Base-by-base conservation (phyloP, 2,329 filamentous ascomycete genomes). In the Xylaria sp. region DNA sequence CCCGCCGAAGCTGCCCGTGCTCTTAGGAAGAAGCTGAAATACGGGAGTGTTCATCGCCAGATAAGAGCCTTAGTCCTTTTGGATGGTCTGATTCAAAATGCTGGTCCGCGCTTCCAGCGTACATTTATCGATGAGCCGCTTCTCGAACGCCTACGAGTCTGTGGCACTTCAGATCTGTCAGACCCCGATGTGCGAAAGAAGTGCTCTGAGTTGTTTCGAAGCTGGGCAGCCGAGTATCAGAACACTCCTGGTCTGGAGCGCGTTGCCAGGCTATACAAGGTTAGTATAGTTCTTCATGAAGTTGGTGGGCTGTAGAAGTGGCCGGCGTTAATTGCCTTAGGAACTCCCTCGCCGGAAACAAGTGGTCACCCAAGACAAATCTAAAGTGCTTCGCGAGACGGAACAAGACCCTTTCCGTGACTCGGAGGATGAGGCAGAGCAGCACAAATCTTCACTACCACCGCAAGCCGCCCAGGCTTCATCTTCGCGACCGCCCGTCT, bases 21-120 rank as follows among this genome's bases (percentile, higher is more conserved):
- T 57, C 88, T 99, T 75, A 90, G 96, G 69, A 99, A 99, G 88
- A 98, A 98, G 85, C 89, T 99, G 87, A 99, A 99, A 84, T 98
- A 99, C 81, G 96, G 96, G 75, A 97, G 90, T 77, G 87, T 93
- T n/a, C 95, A 98, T 81, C 91, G 94, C 59, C 96, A 99, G 81
- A 86, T 98, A 41, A 90, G 96, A 69, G 92, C 96, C 44, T 87
- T 99, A 25, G 91, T 92, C 12, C 91, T 99, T 59, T 88, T 99
- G 1, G 96, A 99, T 79, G 94, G 93, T 51, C 86, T 99, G 48
- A 96, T 99, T 69, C 93, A 98, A 78, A 99, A 99, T 82, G 94
- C 94, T 2, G 95, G 95, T 1, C 86, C 91, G 13, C 89, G 91
- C 13, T 98, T 98, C 78, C 92, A 98, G 80, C 90, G 93, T 58